Evolutionary conservation across 108 stramenopile species (phyloP).

Genomic region (Schizochytrium sp.): DNA sequence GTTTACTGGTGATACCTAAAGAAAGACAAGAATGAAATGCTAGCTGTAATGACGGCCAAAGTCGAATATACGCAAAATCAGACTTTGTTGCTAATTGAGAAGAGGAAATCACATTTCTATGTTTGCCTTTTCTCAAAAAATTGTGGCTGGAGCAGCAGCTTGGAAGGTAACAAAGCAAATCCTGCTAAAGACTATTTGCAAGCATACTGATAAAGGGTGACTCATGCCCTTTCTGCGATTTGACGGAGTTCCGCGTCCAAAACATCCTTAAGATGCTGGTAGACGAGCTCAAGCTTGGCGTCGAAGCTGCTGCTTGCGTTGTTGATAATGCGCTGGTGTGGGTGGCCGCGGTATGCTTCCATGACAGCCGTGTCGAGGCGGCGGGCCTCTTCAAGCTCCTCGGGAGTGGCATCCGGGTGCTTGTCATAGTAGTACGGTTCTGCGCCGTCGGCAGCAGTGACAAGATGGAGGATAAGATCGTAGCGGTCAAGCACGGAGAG

Average conservation of each 20-base stretch:
- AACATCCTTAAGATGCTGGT: conserved; percentile 23
- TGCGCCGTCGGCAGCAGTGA: conserved; percentile 68
- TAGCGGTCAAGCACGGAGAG: conserved; percentile 61
- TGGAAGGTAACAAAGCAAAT: not conserved
- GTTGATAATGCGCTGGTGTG: conserved; percentile 48
- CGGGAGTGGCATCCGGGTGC: not conserved
- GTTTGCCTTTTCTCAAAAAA: no score
- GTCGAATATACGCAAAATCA: no score
- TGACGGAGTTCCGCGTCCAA: conserved; percentile 5
- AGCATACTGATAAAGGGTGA: not conserved
- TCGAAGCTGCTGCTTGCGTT: conserved; percentile 17
- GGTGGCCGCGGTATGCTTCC: conserved; percentile 49
- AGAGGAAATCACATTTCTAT: no score
- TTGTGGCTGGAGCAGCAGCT: not conserved
- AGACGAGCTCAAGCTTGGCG: conserved; percentile 49
- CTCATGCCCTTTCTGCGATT: not conserved
- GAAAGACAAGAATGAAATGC: no score
- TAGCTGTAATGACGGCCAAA: no score
- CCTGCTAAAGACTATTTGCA: not conserved
- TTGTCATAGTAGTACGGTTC: not conserved
- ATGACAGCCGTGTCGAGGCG: not conserved
- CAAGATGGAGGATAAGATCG: conserved; percentile 66
- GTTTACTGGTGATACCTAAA: no score
- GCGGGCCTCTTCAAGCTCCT: conserved; percentile 12
- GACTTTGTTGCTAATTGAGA: no score